These are phyloP conservation scores for Cutaneotrichosporon sp. DNA, from an alignment of 1,284 basidiomycete genomes.

Conservation along the genomic window DNA sequence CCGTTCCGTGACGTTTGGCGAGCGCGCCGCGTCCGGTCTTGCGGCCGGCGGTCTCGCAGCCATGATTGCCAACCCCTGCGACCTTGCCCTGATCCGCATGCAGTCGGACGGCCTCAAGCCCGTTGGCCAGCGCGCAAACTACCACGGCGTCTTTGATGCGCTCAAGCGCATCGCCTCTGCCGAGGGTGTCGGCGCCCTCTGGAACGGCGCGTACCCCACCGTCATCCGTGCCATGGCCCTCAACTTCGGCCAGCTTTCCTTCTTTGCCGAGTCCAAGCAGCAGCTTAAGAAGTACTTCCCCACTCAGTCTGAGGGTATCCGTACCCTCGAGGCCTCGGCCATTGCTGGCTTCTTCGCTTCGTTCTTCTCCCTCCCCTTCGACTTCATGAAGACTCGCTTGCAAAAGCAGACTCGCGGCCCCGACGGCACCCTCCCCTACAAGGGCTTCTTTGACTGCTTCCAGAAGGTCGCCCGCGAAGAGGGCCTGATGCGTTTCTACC, in stretches of 20 bases:
- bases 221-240: constrained; percentile 7
- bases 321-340: not conserved
- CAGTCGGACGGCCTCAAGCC: constrained; percentile 9
- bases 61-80: constrained; percentile 3
- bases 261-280: constrained; percentile 2
- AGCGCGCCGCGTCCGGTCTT: constrained; percentile 2
- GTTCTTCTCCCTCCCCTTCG: constrained; percentile 6
- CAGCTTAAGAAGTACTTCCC: constrained; percentile 2
- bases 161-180: not conserved
- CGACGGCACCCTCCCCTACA: constrained; percentile 3
- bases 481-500: constrained; percentile 4
- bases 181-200: constrained; percentile 1
- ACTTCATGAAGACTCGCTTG: constrained; percentile 4
- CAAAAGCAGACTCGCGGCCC: constrained; percentile 5
- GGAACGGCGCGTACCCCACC: constrained; percentile 1
- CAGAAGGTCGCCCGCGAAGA: not conserved
- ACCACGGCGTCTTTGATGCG: constrained; percentile 1
- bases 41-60: constrained; percentile 1
- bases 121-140: not conserved
- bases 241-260: constrained; percentile 7
- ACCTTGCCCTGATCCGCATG: constrained; percentile 6
- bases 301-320: not conserved
- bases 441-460: constrained; percentile 4
- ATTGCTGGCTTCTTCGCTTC: constrained; percentile 5
- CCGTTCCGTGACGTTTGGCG: not conserved